Evolutionary conservation across 768 basidiomycete species (phyloP), one percentile per base, ranked within the genome.

Genomic region (Lenzites betulinus): DNA sequence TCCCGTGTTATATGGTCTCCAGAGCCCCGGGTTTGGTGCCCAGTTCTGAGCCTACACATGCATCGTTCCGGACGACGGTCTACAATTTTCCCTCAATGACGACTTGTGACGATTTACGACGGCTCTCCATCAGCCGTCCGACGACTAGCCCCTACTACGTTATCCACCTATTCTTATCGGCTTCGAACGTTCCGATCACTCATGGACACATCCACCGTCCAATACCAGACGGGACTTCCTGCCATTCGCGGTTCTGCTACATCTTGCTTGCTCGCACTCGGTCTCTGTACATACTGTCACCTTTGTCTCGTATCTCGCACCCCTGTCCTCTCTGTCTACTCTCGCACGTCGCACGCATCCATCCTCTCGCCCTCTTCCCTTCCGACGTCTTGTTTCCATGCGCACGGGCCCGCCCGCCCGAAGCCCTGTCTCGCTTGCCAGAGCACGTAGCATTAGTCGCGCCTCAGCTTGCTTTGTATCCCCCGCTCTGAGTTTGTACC

Each of bases 131-230:
- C 13, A 44, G 2, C 16, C 25, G 4, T 16, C 26, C 26, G 25
- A 3, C 7, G 15, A 3, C 18, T 39, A 13, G 20, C 36, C 11
- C 25, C 26, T 42, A 49, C 30, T 48, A 58, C 49, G 39, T 54
- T 64, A 44, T 60, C 42, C 48, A 55, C 22, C 44, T 56, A 60
- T 63, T 42, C 35, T 63, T 63, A 63, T 60, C 57, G 44, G 51
- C 28, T 18, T 35, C 47, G 51, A 33, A 30, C 15, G 44, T 53
- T 60, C 58, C 50, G 63, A 47, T 57, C 59, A 8, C n/a, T 25
- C 42, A 51, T 42, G 48, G 56, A 42, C 56, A 57, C 44, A 4
- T 52, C 60, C 6, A 33, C 42, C 20, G 57, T 53, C 23, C 62
- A 48, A 22, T 46, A 51, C 38, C 53, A 46, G 60, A 60, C 60